These are phyloP conservation scores for Annulohypoxylon nitens DNA, from an alignment of 495 filamentous ascomycete species.

Conservation along the genomic window DNA sequence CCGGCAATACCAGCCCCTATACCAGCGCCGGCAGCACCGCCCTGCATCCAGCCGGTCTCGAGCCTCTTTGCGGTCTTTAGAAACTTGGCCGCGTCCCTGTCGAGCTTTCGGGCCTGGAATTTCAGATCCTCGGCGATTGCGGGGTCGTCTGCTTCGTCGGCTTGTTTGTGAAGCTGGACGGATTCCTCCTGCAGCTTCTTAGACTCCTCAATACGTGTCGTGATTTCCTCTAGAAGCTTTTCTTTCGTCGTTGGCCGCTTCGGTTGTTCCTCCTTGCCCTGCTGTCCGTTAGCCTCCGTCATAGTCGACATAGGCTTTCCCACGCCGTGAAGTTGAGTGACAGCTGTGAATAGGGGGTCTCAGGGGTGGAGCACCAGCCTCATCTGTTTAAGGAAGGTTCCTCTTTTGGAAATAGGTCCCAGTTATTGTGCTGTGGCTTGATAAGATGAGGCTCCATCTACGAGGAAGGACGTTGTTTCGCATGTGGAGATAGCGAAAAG, in stretches of 20 bases:
- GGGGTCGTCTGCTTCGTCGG: slow-evolving; percentile 43
- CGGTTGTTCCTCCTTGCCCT: slow-evolving; percentile 20
- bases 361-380: slow-evolving; percentile 31
- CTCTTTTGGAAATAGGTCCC: slow-evolving; percentile 34
- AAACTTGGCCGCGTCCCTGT: slow-evolving; percentile 47
- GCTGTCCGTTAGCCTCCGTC: slow-evolving; percentile 10
- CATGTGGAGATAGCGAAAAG: background rate
- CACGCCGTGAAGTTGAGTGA: background rate
- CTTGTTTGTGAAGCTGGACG: slow-evolving; percentile 44
- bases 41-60: slow-evolving; percentile 56
- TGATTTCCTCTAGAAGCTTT: slow-evolving; percentile 49
- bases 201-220: slow-evolving; percentile 47
- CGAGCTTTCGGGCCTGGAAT: slow-evolving; percentile 46
- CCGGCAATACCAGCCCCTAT: slow-evolving; percentile 53
- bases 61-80: slow-evolving; percentile 52
- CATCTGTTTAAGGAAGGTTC: slow-evolving; percentile 40
- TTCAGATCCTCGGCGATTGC: slow-evolving; percentile 44
- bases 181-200: slow-evolving; percentile 48
- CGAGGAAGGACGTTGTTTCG: slow-evolving; percentile 14
- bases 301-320: slow-evolving; percentile 18
- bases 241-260: slow-evolving; percentile 45
- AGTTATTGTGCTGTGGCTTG: slow-evolving; percentile 43
- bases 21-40: slow-evolving; percentile 52
- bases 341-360: slow-evolving; percentile 1
- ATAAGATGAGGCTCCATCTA: slow-evolving; percentile 30